Conservation (phyloP, 148 eudicot genomes). For the Chenopodium berlandieri region DNA sequence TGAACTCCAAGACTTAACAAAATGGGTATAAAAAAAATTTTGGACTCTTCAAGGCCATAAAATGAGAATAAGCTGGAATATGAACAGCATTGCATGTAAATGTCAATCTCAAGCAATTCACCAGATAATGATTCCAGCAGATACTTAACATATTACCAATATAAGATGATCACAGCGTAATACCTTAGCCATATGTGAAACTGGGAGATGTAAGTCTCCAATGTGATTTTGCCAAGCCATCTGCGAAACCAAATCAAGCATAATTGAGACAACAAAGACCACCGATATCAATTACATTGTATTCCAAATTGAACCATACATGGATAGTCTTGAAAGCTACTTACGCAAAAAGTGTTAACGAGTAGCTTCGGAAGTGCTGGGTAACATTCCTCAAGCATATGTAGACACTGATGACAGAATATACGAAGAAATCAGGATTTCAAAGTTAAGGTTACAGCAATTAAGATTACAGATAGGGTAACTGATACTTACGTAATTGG, state of each 20-base stretch:
- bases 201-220: slow-evolving; percentile 95
- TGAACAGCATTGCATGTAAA: background rate
- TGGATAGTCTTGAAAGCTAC: slow-evolving; percentile 26
- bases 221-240: slow-evolving; percentile 94
- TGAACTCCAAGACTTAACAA: background rate
- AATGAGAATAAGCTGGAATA: too few species aligned
- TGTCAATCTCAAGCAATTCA: background rate
- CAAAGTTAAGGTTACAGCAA: background rate
- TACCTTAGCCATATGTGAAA: slow-evolving; percentile 97
- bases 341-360: slow-evolving; percentile 94
- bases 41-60: too few species aligned
- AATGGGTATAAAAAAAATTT: background rate
- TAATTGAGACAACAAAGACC: background rate
- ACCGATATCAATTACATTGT: background rate
- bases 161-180: background rate
- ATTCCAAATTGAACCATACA: background rate
- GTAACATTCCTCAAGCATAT: slow-evolving; percentile 89
- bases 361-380: slow-evolving; percentile 69
- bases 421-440: slow-evolving; percentile 18
- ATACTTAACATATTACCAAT: background rate
- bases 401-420: slow-evolving; percentile 62
- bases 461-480: slow-evolving; percentile 1
- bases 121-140: background rate
- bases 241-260: slow-evolving; percentile 38
- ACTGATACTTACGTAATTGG: slow-evolving; percentile 74